Base-by-base conservation (phyloP, 805 yeast species). In the Myxozyma lipomycoides region DNA sequence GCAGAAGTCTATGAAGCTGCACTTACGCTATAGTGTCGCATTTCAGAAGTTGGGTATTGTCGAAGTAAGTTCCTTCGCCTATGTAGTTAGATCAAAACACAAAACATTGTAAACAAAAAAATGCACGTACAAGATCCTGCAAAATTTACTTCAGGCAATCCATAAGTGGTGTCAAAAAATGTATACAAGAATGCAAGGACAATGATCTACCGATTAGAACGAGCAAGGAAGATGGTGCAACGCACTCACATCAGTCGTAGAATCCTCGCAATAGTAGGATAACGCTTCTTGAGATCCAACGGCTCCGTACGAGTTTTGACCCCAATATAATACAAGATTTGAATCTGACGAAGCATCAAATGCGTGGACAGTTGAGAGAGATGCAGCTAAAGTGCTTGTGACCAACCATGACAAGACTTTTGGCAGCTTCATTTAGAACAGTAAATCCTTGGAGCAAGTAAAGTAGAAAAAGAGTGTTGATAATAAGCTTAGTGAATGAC, bases 311-410 rank as follows among this genome's bases (percentile, higher is more conserved):
- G 91, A 80, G 61, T 79, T 78, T 69, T 88, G 95, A 47, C 96
- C 96, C 96, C 96, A 88, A 70, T 88, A 88, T 5, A 85, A 74
- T 21, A 84, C 96, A 35, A 87, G 78, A 58, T 86, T 84, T 28
- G 73, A 63, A 42, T 76, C 73, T 17, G 81, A 66, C 18, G 54
- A 37, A 12, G 57, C 51, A 40, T 60, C 58, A 26, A 59, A 59
- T 6, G 52, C 62, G 6, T 28, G 32, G 32, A 28, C 32, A 9
- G 32, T 28, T 12, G 32, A 28, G 12, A 28, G 12, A 9, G 12
- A 28, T 9, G 32, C 12, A 9, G 32, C 12, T 12, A 28, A 28
- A 28, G 32, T 12, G 12, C 32, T 12, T 7, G 32, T 12, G 12
- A 12, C 32, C n/a, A n/a, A n/a, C 12, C 32, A 28, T 7, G 12